A percentile compares a stretch with the other conserved stretches of the same genome.
These are phyloP conservation scores for Xerophyta viscosa DNA, from an alignment of 106 monocot species.

Conservation along the genomic window DNA sequence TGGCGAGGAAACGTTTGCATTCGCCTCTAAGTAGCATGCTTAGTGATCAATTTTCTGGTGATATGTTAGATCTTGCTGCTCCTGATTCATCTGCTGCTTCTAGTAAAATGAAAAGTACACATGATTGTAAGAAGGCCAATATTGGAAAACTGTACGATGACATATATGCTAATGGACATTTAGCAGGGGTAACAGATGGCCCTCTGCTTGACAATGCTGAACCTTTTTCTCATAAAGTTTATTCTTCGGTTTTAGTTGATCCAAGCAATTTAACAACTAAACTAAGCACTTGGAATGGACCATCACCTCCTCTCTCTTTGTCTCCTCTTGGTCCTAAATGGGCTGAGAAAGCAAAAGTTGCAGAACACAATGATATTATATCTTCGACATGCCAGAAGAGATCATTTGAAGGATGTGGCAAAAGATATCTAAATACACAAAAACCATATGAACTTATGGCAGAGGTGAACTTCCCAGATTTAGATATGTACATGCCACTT, in stretches of 20 bases:
- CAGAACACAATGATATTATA: too few species aligned
- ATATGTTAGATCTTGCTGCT: constrained; percentile 34
- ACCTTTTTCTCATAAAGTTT: constrained; percentile 11
- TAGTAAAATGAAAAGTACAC: constrained; percentile 11
- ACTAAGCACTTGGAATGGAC: constrained; percentile 5
- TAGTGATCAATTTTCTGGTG: constrained; percentile 48
- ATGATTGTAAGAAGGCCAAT: constrained; percentile 64
- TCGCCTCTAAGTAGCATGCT: constrained; percentile 58
- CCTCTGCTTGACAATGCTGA: constrained; percentile 53
- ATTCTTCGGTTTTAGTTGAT: constrained; percentile 4
- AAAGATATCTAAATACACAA: constrained; percentile 19
- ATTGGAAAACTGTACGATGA: constrained; percentile 16
- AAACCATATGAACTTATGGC: constrained; percentile 16
- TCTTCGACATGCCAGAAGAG: too few species aligned
- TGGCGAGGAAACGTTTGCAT: constrained; percentile 61
- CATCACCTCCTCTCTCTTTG: constrained; percentile 59
- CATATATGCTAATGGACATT: neutral
- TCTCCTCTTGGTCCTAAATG: constrained; percentile 92
- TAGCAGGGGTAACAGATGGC: constrained; percentile 53
- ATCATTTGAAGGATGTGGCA: constrained; percentile 23
- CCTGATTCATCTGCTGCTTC: neutral
- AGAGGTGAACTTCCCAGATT: constrained; percentile 17
- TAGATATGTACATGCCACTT: constrained; percentile 8
- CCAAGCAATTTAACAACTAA: constrained; percentile 8
- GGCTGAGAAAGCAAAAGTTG: constrained; percentile 45